Percentiles rank a stretch among this genome's conserved stretches.
Conservation (phyloP, 176 grass and related monocot species). For the Dendrocalamus sinicus region DNA sequence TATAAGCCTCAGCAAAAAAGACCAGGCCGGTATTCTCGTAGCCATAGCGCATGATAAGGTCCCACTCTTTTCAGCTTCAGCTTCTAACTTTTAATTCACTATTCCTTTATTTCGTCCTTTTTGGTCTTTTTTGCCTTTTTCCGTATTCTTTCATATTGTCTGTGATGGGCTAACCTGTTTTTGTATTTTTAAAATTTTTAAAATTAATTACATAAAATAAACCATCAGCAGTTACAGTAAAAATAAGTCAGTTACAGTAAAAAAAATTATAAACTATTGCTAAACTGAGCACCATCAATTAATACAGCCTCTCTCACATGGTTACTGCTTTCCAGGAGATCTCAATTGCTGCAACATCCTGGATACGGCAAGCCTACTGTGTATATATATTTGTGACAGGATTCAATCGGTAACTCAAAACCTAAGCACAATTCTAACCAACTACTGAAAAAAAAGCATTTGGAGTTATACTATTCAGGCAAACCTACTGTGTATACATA, state of each 20-base stretch:
- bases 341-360: neutral
- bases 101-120: too few species aligned
- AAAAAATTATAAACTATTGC: too few species aligned
- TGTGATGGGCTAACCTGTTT: too few species aligned
- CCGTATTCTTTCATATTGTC: rapidly evolving
- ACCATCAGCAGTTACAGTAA: rapidly evolving
- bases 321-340: neutral
- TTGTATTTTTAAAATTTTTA: too few species aligned
- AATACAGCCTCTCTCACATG: neutral
- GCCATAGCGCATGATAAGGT: neutral
- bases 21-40: neutral
- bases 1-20: too few species aligned
- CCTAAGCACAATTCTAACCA: slow-evolving; percentile 14
- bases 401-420: neutral
- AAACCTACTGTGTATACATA: too few species aligned
- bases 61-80: too few species aligned
- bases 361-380: neutral
- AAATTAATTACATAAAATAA: too few species aligned
- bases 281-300: neutral
- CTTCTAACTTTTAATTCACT: too few species aligned
- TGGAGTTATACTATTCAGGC: too few species aligned
- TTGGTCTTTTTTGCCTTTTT: too few species aligned
- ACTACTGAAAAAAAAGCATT: neutral
- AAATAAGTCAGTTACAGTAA: too few species aligned
- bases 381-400: neutral